Percentiles rank a stretch among this genome's conserved stretches.
These are phyloP conservation scores for Clavispora carvajalis DNA, from an alignment of 805 yeast genomes.

Conservation along the genomic window DNA sequence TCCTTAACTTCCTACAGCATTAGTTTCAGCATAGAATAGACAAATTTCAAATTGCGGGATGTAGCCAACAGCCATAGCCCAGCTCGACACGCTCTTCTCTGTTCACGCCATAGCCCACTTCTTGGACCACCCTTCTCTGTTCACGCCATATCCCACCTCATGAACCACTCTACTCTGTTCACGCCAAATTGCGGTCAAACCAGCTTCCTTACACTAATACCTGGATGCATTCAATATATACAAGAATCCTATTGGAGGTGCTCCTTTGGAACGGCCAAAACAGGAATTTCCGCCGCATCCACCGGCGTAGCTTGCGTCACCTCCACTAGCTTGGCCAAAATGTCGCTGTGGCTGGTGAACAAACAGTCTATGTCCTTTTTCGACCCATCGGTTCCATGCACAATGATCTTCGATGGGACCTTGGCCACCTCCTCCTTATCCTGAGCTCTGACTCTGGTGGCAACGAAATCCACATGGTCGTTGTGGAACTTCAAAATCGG, in stretches of 20 bases:
- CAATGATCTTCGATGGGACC: constrained; percentile 10
- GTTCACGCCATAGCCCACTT: too few species aligned
- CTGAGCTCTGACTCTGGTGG: constrained; percentile 42
- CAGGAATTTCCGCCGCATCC: constrained; percentile 41
- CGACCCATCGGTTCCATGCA: constrained; percentile 9
- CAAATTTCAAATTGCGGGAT: too few species aligned
- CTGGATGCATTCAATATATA: constrained; percentile 1
- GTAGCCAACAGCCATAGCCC: too few species aligned
- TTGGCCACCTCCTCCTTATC: constrained; percentile 8
- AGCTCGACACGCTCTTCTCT: too few species aligned
- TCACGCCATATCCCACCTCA: too few species aligned
- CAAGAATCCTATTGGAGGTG: constrained; percentile 3
- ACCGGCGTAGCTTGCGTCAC: constrained; percentile 49
- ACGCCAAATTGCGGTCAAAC: too few species aligned
- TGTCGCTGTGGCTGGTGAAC: constrained; percentile 42
- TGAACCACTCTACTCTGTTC: too few species aligned
- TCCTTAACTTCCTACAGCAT: constrained; percentile 51
- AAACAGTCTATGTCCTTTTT: constrained; percentile 47
- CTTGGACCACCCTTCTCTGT: too few species aligned
- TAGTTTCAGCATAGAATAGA: neutral
- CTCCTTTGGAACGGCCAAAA: neutral
- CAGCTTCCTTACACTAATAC: neutral
- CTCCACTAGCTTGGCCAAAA: constrained; percentile 51
- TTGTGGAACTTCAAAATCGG: constrained; percentile 82
- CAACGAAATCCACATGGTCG: constrained; percentile 59